Evolutionary conservation across 2,329 filamentous ascomycete genomes (phyloP).

Genomic region (Aspergillus vadensis): DNA sequence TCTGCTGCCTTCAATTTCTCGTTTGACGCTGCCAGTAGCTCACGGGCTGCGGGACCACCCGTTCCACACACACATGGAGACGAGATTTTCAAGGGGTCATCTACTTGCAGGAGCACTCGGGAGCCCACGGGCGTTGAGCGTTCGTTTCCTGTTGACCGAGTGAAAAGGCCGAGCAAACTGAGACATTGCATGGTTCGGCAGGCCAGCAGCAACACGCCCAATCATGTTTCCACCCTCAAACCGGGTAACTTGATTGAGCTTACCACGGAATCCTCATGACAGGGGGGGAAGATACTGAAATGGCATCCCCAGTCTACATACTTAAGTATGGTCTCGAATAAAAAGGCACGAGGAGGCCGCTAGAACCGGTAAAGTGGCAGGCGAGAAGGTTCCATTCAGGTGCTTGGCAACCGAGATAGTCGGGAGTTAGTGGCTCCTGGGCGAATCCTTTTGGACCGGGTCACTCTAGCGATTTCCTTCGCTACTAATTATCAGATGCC

Average conservation of each 20-base stretch:
- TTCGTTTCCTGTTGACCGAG: background rate
- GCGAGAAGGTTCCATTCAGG: constrained; percentile 1
- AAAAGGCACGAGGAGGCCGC: constrained; percentile 14
- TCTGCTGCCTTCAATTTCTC: background rate
- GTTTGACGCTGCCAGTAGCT: constrained; percentile 5
- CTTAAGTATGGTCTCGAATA: constrained; percentile 9
- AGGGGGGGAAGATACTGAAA: background rate
- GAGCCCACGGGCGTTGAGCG: background rate
- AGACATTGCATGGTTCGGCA: background rate
- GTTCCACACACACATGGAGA: constrained; percentile 8
- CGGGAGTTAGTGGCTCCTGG: constrained; percentile 15
- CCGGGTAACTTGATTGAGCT: background rate
- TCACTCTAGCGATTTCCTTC: constrained; percentile 3
- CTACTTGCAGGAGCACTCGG: background rate
- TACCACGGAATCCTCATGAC: background rate
- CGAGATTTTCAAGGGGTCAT: constrained; percentile 7
- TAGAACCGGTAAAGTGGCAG: constrained; percentile 10
- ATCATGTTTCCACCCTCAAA: no score
- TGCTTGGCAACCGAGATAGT: constrained; percentile 15
- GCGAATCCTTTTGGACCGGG: constrained; percentile 16
- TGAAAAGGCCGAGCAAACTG: background rate
- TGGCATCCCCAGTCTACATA: background rate
- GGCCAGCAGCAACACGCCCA: background rate
- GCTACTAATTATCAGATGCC: constrained; percentile 7
- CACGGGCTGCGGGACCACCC: constrained; percentile 10